Base-by-base conservation (phyloP, 306 rosid species). In the Quercus variabilis region DNA sequence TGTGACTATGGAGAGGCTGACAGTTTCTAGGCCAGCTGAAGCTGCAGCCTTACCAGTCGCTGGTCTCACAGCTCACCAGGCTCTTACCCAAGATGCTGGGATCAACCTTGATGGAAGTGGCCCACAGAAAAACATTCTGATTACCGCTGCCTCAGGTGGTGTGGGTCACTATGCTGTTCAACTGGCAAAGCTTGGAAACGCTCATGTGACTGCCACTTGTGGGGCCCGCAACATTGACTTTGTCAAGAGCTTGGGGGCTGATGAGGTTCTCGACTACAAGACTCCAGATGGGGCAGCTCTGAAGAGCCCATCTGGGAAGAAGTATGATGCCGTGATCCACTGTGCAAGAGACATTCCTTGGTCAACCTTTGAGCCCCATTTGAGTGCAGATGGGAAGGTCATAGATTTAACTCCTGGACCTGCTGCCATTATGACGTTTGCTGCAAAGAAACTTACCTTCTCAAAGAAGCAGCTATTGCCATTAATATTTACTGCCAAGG, bases 261-360 rank as follows among this genome's bases (percentile, higher is more conserved):
- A 92, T 78, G 95, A 89, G 88, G 89, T 92, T 80, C 88, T 92
- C 55, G 93, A 92, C 87, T 90, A 92, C 81, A 88, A 54, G 75
- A 86, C 90, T 23, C 88, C 90, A n/a, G 90, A 88, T 14, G 92
- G 93, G 69, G 88, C 77, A 43, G 80, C 93, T 28, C 80, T 90
- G 5, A 87, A 35, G 83, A 87, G 97, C 79, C 90, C 92, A 17
- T 92, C 92, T 1, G 93, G 90, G 69, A 79, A 38, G 78, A 90
- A 88, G 81, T 90, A 92, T 67, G 91, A 92, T 74, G 87, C 75
- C 0, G 94, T 92, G 25, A 56, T 92, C 58, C 55, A 92, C 64
- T 83, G 94, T 65, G 55, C 94, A 26, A 63, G 82, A 4, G 94
- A 86, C 51, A 92, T 87, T 72, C 88, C 94, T 6, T 92, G 92